Evolutionary conservation across 768 basidiomycete species (phyloP), one percentile per base, ranked within the genome.

Genomic region (Rossbeevera mucosa): DNA sequence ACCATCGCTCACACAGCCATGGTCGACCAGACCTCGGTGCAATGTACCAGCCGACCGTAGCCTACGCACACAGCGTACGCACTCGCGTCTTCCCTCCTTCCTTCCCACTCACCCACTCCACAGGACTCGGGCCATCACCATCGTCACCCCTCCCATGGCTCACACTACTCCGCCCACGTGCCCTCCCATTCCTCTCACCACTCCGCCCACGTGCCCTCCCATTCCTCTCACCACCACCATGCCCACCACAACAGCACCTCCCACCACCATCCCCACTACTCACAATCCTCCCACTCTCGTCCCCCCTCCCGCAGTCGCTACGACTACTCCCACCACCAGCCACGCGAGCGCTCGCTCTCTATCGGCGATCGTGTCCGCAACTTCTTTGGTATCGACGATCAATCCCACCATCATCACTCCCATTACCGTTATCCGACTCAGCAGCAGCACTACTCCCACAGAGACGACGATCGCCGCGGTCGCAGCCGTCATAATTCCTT

Each of bases 351-450:
- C 9, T 22, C 64, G 21, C 52, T 61, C 3, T 65, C 68, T 14
- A 22, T 76, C 4, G 59, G 70, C 26, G 72, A 73, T 36, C 75
- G 75, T 51, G 54, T 76, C 38, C 72, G 71, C 47, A 51, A 62
- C 25, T 66, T 74, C 52, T 69, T 76, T 51, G 75, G 74, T 5
- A 5, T 38, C 5, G 36, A 38, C 2, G 11, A 38, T 18, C 18
- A 38, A n/a, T 18, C 36, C 5, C 18, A 38, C 2, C 18, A 38
- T 18, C 36, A 64, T 28, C 52, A 40, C 1, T 11, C 63, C 26
- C 51, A 48, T n/a, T 28, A 52, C 13, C n/a, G 30, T n/a, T 51
- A 53, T 13, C 56, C 59, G 47, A 41, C 56, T 31, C 49, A 33
- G 12, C 54, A 50, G 51, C 24, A 26, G 20, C 8, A 36, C 24